phyloP scores from a whole-genome alignment of 495 filamentous ascomycete genomes.

The Daldinia decipiens region DNA sequence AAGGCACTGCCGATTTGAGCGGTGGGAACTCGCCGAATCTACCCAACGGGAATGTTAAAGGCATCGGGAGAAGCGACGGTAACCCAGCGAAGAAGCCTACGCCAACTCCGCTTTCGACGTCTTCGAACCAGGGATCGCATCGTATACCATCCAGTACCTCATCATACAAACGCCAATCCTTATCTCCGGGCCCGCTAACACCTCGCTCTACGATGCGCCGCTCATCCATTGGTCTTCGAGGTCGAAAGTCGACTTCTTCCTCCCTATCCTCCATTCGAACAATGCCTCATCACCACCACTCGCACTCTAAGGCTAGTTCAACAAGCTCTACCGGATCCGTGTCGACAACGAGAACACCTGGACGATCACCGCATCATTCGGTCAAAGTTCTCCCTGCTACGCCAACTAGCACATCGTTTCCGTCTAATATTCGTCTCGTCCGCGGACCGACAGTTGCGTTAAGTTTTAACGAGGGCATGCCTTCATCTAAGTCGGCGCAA shows the following conservation, averaged over 20 bases:
- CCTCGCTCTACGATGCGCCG: slow-evolving; percentile 86
- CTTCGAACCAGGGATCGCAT: slow-evolving; percentile 57
- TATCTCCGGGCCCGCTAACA: slow-evolving; percentile 90
- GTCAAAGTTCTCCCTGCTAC: slow-evolving; percentile 95
- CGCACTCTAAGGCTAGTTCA: slow-evolving; percentile 93
- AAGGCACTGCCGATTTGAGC: slow-evolving; percentile 13
- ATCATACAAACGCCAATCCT: slow-evolving; percentile 78
- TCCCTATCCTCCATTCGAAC: slow-evolving; percentile 93
- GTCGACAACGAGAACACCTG: slow-evolving; percentile 72
- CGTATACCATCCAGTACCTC: slow-evolving; percentile 62
- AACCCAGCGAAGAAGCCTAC: slow-evolving; percentile 37
- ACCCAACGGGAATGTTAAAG: slow-evolving; percentile 39
- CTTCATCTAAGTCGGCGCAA: slow-evolving; percentile 48
- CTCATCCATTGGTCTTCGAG: slow-evolving; percentile 75
- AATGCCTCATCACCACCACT: slow-evolving; percentile 91
- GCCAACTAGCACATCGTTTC: slow-evolving; percentile 80
- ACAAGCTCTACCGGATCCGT: slow-evolving; percentile 84
- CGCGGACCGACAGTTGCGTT: slow-evolving; percentile 63
- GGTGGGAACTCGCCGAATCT: slow-evolving; percentile 37
- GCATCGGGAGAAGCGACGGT: slow-evolving; percentile 12
- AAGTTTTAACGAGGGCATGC: slow-evolving; percentile 64
- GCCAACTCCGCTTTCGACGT: slow-evolving; percentile 48
- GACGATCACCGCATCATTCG: slow-evolving; percentile 83
- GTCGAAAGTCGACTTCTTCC: slow-evolving; percentile 94
- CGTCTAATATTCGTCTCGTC: slow-evolving; percentile 86